Base-by-base conservation (phyloP, 306 rosid species). In the Quercus berberidifolia region DNA sequence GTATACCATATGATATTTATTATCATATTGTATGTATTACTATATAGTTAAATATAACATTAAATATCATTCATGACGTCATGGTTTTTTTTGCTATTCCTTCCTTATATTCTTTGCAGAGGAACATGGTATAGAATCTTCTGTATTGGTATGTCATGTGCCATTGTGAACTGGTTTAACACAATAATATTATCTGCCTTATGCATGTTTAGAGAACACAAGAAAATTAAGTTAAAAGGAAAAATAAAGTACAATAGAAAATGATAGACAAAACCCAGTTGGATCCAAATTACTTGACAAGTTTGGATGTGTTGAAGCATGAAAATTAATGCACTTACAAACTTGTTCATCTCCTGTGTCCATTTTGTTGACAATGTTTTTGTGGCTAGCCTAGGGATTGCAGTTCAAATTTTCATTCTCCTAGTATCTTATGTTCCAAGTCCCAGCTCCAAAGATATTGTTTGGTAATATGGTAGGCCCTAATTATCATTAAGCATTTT, bases 91-190 rank as follows among this genome's bases (percentile, higher is more conserved):
- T 26, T 8, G 46, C 52, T 79, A 83, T 77, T 59, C 60, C 87
- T 77, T 78, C 52, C 70, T 86, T 51, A 49, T 78, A 73, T 82
- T 82, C 78, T 82, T 58, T 30, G 49, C 78, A 76, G 18, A 70
- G 76, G 76, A 80, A 72, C 55, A 52, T 73, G 72, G 89, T 49
- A 76, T 74, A 65, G 87, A 63, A 80, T 83, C 85, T 80, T 69
- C 51, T 76, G 83, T 69, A 79, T 76, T 79, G 69, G 63, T 71
- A 76, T 78, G 83, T 79, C 85, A 73, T 83, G 78, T 80, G 86
- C 76, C 64, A 11, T 49, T 49, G 4, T 12, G 54, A 49, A 12
- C 15, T 49, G 15, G 54, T 49, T 49, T 49, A 49, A 12, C 17
- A 49, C 54, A 57, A 57, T 9, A 58, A 58, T 21, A 25, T 58